Evolutionary conservation across 148 eudicot genomes (phyloP).

Genomic region (Selenicereus undatus): DNA sequence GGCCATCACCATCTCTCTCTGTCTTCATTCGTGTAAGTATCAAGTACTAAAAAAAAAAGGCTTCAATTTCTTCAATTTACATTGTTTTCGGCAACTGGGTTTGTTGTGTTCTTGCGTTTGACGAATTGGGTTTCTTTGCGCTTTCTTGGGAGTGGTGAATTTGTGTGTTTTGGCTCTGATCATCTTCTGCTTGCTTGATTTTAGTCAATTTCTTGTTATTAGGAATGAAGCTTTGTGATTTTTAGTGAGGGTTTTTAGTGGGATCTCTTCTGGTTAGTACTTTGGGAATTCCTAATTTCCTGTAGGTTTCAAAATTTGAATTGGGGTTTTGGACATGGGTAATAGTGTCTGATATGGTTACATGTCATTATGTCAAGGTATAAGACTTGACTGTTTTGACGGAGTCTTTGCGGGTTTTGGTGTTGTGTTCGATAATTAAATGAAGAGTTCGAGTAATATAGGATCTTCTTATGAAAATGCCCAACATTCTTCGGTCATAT

Average conservation of each 20-base stretch:
- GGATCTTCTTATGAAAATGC: background rate
- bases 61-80: background rate
- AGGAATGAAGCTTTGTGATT: background rate
- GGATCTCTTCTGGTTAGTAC: background rate
- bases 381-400: background rate
- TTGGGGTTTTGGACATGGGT: background rate
- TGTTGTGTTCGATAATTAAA: background rate
- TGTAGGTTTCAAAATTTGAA: background rate
- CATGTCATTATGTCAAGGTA: background rate
- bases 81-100: conserved; percentile 7
- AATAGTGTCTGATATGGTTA: background rate
- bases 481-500: background rate
- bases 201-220: background rate
- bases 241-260: background rate
- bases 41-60: background rate
- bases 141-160: background rate
- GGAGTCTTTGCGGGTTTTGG: background rate
- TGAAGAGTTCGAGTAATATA: background rate
- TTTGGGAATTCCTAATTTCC: background rate
- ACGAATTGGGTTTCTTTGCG: conserved; percentile 22
- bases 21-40: conserved; percentile 84
- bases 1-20: conserved; percentile 67
- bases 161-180: background rate
- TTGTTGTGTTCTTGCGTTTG: conserved; percentile 13
- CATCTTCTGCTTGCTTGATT: background rate